Percentiles rank a stretch among this genome's conserved stretches.
These are phyloP conservation scores for Amanita pallidorosea DNA, from an alignment of 768 basidiomycete genomes.

Conservation along the genomic window DNA sequence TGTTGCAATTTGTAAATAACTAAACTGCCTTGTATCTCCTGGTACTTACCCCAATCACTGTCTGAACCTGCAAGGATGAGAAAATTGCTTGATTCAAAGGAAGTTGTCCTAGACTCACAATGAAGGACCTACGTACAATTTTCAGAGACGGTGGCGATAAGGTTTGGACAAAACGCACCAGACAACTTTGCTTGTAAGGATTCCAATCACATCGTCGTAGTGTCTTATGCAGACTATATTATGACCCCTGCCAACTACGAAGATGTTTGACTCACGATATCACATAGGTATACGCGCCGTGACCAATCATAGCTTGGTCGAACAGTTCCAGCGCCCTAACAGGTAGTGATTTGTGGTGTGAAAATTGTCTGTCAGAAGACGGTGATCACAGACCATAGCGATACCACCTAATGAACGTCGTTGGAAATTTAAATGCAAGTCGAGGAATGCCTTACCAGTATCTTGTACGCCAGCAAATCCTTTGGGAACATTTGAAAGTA, in stretches of 20 bases:
- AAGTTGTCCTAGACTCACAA: conserved; percentile 19
- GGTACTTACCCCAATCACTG: conserved; percentile 22
- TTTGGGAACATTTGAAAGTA: conserved; percentile 29
- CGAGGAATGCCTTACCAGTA: conserved; percentile 16
- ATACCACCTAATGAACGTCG: conserved; percentile 14
- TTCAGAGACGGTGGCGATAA: neutral
- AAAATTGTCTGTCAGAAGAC: neutral
- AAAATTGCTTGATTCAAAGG: neutral
- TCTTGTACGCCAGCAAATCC: conserved; percentile 23
- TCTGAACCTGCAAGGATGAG: conserved; percentile 14
- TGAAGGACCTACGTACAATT: neutral
- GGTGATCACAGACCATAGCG: conserved; percentile 15
- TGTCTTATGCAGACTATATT: conserved; percentile 19
- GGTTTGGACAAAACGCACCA: conserved; percentile 21
- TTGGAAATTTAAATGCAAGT: neutral
- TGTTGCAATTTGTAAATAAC: conserved; percentile 10
- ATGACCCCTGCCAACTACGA: neutral
- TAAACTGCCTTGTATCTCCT: neutral
- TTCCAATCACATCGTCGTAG: conserved; percentile 17
- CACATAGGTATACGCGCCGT: conserved; percentile 43
- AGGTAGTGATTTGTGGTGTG: no score
- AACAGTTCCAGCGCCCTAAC: conserved; percentile 32
- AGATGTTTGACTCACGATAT: conserved; percentile 31
- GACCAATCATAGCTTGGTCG: conserved; percentile 41
- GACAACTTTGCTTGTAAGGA: conserved; percentile 16